Percentiles rank a stretch among this genome's conserved stretches.
These are phyloP conservation scores for Penicillium macrosclerotiorum DNA, from an alignment of 495 filamentous ascomycete species.

Conservation along the genomic window DNA sequence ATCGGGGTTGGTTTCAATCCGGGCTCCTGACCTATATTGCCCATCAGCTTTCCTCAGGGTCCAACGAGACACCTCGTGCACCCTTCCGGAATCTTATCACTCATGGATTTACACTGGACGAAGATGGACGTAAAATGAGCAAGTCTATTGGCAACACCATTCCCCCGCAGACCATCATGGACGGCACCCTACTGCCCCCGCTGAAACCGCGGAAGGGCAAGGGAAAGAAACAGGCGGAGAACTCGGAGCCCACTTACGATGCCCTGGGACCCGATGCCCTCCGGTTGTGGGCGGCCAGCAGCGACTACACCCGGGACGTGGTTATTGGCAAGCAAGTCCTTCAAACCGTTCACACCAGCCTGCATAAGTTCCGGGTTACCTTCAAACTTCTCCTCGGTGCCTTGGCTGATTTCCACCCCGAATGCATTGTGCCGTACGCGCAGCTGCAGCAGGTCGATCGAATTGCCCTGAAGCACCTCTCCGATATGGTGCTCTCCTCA, in stretches of 20 bases:
- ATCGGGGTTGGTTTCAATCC: slow-evolving; percentile 99
- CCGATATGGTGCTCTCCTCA: slow-evolving; percentile 57
- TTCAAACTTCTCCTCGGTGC: slow-evolving; percentile 87
- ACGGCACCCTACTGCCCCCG: slow-evolving; percentile 66
- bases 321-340: slow-evolving; percentile 73
- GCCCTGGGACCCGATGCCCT: slow-evolving; percentile 77
- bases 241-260: slow-evolving; percentile 50
- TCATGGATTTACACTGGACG: slow-evolving; percentile 91
- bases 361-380: slow-evolving; percentile 83
- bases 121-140: slow-evolving; percentile 93
- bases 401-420: slow-evolving; percentile 57
- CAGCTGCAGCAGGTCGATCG: slow-evolving; percentile 57
- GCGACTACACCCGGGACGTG: slow-evolving; percentile 88
- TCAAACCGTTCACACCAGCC: slow-evolving; percentile 63
- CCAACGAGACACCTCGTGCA: slow-evolving; percentile 37
- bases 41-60: slow-evolving; percentile 47
- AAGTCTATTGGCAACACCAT: slow-evolving; percentile 95
- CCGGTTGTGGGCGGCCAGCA: slow-evolving; percentile 87
- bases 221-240: slow-evolving; percentile 47
- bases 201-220: slow-evolving; percentile 55
- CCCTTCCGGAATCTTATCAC: slow-evolving; percentile 88
- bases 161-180: slow-evolving; percentile 76
- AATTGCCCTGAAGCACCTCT: slow-evolving; percentile 74
- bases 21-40: slow-evolving; percentile 85
- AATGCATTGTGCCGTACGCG: slow-evolving; percentile 36